These are phyloP conservation scores for Kazachstania taianensis DNA, from an alignment of 805 yeast genomes.

Conservation along the genomic window DNA sequence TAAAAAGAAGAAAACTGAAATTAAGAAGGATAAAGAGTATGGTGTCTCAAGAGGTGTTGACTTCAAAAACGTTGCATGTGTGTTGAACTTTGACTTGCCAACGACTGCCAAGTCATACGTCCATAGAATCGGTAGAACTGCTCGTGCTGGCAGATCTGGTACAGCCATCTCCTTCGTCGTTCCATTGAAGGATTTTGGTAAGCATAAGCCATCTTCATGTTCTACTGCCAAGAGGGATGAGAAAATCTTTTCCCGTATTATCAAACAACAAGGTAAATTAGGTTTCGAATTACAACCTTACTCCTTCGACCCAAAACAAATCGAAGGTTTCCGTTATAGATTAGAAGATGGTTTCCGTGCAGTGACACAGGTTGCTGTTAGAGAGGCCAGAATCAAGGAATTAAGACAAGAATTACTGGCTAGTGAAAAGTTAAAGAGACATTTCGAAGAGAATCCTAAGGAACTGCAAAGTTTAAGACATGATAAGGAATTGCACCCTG, in stretches of 20 bases:
- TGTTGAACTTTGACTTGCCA: constrained; percentile 89
- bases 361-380: constrained; percentile 76
- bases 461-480: constrained; percentile 84
- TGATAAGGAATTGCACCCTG: constrained; percentile 77
- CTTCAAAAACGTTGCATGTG: constrained; percentile 93
- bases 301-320: constrained; percentile 81
- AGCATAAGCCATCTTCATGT: constrained; percentile 72
- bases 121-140: constrained; percentile 94
- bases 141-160: constrained; percentile 93
- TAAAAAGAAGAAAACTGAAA: constrained; percentile 20
- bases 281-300: constrained; percentile 79
- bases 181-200: constrained; percentile 73
- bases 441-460: constrained; percentile 94
- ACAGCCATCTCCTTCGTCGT: constrained; percentile 90
- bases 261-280: constrained; percentile 61
- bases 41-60: constrained; percentile 97
- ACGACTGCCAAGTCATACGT: constrained; percentile 79
- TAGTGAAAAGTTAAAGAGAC: constrained; percentile 83
- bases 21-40: constrained; percentile 59
- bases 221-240: constrained; percentile 74
- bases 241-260: constrained; percentile 65
- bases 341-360: constrained; percentile 96
- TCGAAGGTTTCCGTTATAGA: constrained; percentile 92
- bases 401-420: constrained; percentile 77
- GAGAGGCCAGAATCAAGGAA: constrained; percentile 90